A percentile compares a stretch with the other conserved stretches of the same genome.
Conservation (phyloP, 2,329 filamentous ascomycete genomes). For the Penicillium italicum region DNA sequence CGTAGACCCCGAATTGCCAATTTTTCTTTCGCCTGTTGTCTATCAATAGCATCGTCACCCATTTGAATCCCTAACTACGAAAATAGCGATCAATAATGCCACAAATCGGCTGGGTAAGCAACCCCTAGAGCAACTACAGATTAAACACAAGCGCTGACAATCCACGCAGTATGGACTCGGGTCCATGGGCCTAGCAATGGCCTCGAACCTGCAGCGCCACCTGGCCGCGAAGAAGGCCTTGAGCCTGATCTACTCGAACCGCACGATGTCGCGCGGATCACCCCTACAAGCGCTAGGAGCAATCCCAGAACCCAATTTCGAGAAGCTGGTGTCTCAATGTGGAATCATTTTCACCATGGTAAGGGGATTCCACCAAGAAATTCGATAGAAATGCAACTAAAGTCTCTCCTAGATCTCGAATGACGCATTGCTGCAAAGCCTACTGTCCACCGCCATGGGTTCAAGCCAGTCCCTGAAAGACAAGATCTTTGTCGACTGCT, state of each 20-base stretch:
- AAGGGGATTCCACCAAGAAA: background rate
- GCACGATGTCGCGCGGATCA: conserved; percentile 41
- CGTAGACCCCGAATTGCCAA: background rate
- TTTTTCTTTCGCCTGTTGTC: no score
- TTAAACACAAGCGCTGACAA: background rate
- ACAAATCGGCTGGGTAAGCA: conserved; percentile 38
- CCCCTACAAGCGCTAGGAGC: conserved; percentile 37
- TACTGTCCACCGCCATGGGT: conserved; percentile 27
- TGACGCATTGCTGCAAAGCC: conserved; percentile 37
- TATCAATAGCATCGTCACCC: background rate
- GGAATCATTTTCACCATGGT: conserved; percentile 43
- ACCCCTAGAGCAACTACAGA: background rate
- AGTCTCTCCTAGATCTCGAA: conserved; percentile 35
- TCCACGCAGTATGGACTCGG: conserved; percentile 40
- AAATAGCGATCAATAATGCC: conserved; percentile 22
- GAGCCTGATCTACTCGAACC: conserved; percentile 40
- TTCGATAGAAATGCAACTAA: conserved; percentile 1
- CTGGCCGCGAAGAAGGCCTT: conserved; percentile 32
- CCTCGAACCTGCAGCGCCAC: conserved; percentile 43
- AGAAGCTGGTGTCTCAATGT: conserved; percentile 35
- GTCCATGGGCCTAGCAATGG: conserved; percentile 47
- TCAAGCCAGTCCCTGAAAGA: conserved; percentile 49
- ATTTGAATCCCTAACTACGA: background rate
- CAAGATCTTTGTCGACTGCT: conserved; percentile 83
- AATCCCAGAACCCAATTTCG: conserved; percentile 31